Evolutionary conservation across 140 eudicot species (phyloP), one percentile per base, ranked within the genome.

Genomic region (Flaveria floridana): DNA sequence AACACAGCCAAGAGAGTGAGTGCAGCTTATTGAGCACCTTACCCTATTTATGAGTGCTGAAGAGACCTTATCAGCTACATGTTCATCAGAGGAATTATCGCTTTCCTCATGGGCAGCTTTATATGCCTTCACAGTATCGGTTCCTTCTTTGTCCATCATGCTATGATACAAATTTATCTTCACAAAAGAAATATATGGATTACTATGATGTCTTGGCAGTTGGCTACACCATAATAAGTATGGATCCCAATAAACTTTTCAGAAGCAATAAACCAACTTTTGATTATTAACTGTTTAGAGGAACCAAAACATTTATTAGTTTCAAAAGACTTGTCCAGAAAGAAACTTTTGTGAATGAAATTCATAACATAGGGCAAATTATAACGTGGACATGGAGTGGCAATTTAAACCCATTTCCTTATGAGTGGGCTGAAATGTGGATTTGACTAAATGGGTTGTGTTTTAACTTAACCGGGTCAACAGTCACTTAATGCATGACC

Each of bases 21-120:
- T 21, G 37, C 16, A 34, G 48, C 19, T 30, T 18, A 20, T 47
- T 48, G 67, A 74, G 73, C 72, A 23, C 21, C 85, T 61, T 80
- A 89, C 96, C 83, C 86, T 82, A 56, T 89, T 89, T 77, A 89
- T 86, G 57, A 92, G 92, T 61, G 92, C 95, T 72, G 95, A 86
- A 37, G 98, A 89, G 73, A 86, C 92, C 83, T 57, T 78, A 69
- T 84, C 83, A 41, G 73, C 82, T n/a, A 72, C 84, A 74, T 86
- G 76, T 66, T 73, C 85, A 51, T 89, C 92, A 72, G 84, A 76
- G 37, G 82, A 79, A 67, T 68, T 76, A 25, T 88, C 92, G 68
- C 11, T 71, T 82, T 90, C 95, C 76, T 85, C 95, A 37, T 79
- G 88, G 62, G 91, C 96, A 72, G 95, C 96, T 81, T 71, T 90